Evolutionary conservation across 2,329 filamentous ascomycete genomes (phyloP).

Genomic region (Zasmidium citrigriseum): DNA sequence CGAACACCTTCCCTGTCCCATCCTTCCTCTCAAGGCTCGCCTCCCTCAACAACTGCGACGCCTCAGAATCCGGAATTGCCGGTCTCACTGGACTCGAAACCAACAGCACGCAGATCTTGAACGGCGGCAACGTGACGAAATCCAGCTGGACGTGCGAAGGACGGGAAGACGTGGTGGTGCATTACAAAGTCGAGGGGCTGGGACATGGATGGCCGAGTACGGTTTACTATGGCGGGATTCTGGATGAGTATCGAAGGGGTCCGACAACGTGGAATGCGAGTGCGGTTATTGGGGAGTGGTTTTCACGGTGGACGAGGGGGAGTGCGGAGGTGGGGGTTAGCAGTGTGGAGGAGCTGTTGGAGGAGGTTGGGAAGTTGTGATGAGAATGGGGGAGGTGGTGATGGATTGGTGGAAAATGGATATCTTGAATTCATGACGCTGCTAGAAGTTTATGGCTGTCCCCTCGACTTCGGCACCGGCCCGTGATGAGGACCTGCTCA

Average conservation of each 20-base stretch:
- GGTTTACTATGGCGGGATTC: not conserved
- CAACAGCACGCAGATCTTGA: constrained; percentile 4
- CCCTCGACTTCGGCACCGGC: not conserved
- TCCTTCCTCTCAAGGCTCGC: constrained; percentile 16
- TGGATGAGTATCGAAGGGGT: constrained; percentile 6
- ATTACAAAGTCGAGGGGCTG: constrained; percentile 12
- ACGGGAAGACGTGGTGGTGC: constrained; percentile 9
- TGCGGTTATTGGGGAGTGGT: constrained; percentile 3
- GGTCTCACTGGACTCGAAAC: not conserved
- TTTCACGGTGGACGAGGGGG: not conserved
- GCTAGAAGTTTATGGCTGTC: not conserved
- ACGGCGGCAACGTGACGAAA: constrained; percentile 13
- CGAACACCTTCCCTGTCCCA: not conserved
- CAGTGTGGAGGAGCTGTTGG: not conserved
- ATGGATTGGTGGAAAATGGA: not conserved
- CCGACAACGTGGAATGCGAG: constrained; percentile 8
- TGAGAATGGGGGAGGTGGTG: not conserved
- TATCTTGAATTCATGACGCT: not conserved
- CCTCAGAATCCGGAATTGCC: not conserved
- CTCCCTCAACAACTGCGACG: constrained; percentile 5
- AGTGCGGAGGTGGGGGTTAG: not conserved
- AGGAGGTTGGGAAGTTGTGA: not conserved
- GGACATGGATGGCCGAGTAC: constrained; percentile 14
- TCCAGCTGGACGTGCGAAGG: constrained; percentile 5
- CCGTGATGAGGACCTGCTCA: not conserved